phyloP scores from a whole-genome alignment of 2,329 filamentous ascomycete species.

The Cladorrhinum sp. region DNA sequence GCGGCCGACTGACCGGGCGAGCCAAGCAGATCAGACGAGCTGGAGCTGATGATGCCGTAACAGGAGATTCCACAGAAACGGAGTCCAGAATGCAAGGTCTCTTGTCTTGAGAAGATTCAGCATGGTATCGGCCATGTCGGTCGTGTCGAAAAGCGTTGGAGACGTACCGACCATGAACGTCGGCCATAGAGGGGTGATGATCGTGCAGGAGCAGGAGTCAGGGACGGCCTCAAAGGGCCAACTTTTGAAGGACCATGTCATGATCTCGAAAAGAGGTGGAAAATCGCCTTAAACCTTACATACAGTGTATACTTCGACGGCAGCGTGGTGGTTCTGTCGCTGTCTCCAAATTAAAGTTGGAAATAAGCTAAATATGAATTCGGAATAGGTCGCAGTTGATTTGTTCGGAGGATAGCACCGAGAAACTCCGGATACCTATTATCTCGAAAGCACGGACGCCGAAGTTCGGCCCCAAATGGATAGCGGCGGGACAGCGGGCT shows the following conservation, averaged over 20 bases:
- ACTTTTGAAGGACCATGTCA: neutral
- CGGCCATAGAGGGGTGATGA: neutral
- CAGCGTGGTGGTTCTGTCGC: neutral
- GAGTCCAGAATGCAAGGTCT: neutral
- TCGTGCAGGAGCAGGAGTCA: neutral
- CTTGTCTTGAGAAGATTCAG: constrained; percentile 1
- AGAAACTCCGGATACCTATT: too few relatives aligned
- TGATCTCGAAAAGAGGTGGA: neutral
- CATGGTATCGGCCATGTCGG: constrained; percentile 2
- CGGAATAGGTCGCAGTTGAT: too few relatives aligned
- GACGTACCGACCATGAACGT: constrained; percentile 1
- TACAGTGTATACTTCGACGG: neutral
- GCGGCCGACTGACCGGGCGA: neutral
- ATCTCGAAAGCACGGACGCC: too few relatives aligned
- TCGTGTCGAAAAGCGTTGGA: neutral
- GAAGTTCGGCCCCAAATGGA: too few relatives aligned
- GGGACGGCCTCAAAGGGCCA: neutral
- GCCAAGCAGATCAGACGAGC: constrained; percentile 8
- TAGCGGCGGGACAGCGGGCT: neutral
- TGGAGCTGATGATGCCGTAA: neutral
- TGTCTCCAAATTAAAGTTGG: neutral
- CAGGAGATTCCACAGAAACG: neutral
- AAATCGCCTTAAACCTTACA: neutral
- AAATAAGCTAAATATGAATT: neutral
- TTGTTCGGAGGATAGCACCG: neutral